phyloP scores from a whole-genome alignment of 1,284 basidiomycete genomes.

The Pseudozyma thailandica region DNA sequence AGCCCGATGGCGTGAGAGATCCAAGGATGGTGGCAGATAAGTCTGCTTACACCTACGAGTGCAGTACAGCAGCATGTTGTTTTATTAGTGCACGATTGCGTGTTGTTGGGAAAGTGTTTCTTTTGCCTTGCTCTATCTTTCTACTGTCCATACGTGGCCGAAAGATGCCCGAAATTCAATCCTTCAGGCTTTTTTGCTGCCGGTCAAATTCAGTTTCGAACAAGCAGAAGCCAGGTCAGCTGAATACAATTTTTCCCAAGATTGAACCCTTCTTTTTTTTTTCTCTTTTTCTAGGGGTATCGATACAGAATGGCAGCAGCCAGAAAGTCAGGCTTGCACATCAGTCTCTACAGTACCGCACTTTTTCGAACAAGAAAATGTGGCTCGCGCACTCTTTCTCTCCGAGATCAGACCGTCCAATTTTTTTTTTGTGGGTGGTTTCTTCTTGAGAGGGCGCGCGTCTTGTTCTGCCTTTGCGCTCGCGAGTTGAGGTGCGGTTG shows the following conservation, averaged over 20 bases:
- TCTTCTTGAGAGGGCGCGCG: constrained; percentile 5
- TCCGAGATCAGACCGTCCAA: too few species aligned
- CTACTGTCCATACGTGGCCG: too few species aligned
- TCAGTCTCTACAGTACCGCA: constrained; percentile 8
- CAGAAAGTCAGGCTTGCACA: constrained; percentile 10
- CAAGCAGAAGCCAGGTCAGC: background rate
- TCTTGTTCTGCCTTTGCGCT: constrained; percentile 6
- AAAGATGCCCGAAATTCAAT: too few species aligned
- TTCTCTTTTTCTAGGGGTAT: background rate
- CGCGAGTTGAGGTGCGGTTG: too few species aligned
- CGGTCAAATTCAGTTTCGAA: constrained; percentile 10
- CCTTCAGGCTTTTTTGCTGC: too few species aligned
- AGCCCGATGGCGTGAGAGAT: too few species aligned
- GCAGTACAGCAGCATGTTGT: background rate
- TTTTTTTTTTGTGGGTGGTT: background rate
- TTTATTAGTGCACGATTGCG: background rate
- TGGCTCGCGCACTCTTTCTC: too few species aligned
- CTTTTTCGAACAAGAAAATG: too few species aligned
- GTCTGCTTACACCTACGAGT: background rate
- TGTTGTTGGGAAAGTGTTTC: constrained; percentile 3
- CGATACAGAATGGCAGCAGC: constrained; percentile 9
- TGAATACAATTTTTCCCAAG: constrained; percentile 4
- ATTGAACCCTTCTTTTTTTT: background rate
- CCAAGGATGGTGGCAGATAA: too few species aligned
- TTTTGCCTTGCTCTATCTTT: too few species aligned